Evolutionary conservation across 495 filamentous ascomycete genomes (phyloP), one percentile per base, ranked within the genome.

Genomic region (Lepraria neglecta): DNA sequence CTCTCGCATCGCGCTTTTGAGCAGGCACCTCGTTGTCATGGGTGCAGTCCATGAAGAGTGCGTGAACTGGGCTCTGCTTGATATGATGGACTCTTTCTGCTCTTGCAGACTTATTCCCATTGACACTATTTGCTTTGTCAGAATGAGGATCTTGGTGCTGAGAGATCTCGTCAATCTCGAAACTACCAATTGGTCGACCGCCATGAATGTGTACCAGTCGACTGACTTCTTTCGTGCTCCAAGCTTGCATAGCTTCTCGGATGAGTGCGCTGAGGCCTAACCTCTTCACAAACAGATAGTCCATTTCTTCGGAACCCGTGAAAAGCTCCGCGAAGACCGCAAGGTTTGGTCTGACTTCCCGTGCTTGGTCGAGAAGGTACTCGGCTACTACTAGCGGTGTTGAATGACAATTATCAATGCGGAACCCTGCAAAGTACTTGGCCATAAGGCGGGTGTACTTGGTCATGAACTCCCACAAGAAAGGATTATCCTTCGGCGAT

Each of bases 341-440:
- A 3, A 97, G 75, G 67, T 97, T 87, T 0, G 92, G 91, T 40
- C 92, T 84, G 51, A 96, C 89, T 61, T 86, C 81, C 61, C 95
- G 81, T 9, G 95, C 95, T 74, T 95, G 83, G 64, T 99, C 94
- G 9, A 99, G 79, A 60, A 99, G 83, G 70, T 95, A 91, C 71
- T 97, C 92, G 1, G 92, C 95, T 24, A 97, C 90, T 46, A 88
- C 87, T 3, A 99, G 72, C 3, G 95, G 95, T 0, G 95, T 99
- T 1, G 95, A 99, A 73, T 99, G 95, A 66, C 90, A 95, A 71
- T 99, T 99, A 74, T 99, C 95, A 64, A 99, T 96, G 19, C 95
- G 88, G 78, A 99, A 96, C 10, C 89, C 95, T 48, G 82, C 81
- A 66, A 99, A 99, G 70, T 95, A 92, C 70, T 92, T 96, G 47